Conservation (phyloP, 768 basidiomycete species). For the Termitomyces sp. region DNA sequence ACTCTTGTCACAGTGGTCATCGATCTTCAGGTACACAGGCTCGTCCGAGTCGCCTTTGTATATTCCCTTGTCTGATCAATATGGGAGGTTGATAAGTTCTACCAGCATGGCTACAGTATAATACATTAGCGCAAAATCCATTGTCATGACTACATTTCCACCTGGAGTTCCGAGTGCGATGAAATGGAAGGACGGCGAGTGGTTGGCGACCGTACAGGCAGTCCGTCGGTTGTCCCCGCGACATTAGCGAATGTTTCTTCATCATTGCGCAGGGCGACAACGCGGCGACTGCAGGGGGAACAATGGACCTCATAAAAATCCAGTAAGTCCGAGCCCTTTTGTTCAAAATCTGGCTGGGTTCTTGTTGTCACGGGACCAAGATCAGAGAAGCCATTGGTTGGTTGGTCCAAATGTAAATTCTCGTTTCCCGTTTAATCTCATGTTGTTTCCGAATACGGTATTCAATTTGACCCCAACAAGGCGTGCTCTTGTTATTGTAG, state of each 20-base stretch:
- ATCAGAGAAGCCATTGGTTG: no score
- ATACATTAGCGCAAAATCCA: background rate
- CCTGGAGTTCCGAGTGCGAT: background rate
- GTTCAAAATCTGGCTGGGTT: no score
- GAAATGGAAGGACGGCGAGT: background rate
- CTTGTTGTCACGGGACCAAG: background rate
- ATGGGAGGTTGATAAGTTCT: background rate
- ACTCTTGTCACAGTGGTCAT: background rate
- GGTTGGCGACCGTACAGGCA: background rate
- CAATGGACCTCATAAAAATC: background rate
- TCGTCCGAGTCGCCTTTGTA: background rate
- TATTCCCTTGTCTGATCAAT: background rate
- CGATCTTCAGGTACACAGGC: background rate
- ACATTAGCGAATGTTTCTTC: background rate
- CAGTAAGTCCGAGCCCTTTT: no score
- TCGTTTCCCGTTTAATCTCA: no score
- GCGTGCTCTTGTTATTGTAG: background rate
- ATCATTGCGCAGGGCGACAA: background rate
- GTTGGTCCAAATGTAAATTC: no score
- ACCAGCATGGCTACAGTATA: background rate
- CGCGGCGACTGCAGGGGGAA: background rate
- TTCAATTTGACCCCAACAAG: no score
- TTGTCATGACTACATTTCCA: background rate
- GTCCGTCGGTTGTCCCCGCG: background rate
- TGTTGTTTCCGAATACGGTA: no score